A percentile compares a stretch with the other conserved stretches of the same genome.
These are phyloP conservation scores for Thraustotheca clavata DNA, from an alignment of 352 stramenopile genomes.

Conservation along the genomic window DNA sequence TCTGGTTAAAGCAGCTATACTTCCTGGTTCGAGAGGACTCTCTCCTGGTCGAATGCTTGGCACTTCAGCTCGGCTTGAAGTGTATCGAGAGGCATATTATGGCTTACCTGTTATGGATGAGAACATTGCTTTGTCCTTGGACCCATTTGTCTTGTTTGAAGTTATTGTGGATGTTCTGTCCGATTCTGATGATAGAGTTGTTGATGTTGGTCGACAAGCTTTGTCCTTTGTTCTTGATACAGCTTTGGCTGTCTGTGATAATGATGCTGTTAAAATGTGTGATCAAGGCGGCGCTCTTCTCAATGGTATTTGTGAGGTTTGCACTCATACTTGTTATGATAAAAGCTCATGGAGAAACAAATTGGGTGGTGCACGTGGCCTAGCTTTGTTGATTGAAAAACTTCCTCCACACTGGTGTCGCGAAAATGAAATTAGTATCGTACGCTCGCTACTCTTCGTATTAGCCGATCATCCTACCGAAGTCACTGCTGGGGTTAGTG, in stretches of 20 bases:
- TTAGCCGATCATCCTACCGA: constrained; percentile 78
- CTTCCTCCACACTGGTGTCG: constrained; percentile 71
- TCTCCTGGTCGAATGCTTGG: constrained; percentile 70
- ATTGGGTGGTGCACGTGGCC: constrained; percentile 58
- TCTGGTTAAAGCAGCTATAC: constrained; percentile 59
- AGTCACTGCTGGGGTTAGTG: constrained; percentile 68
- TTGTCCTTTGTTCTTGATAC: constrained; percentile 47
- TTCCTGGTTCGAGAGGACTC: constrained; percentile 64
- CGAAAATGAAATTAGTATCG: constrained; percentile 79
- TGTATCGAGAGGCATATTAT: constrained; percentile 61
- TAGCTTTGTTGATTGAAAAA: constrained; percentile 54
- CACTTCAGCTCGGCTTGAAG: constrained; percentile 72
- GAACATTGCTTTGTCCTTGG: constrained; percentile 30
- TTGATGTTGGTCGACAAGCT: constrained; percentile 44
- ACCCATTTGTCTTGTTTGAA: constrained; percentile 60
- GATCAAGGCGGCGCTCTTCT: constrained; percentile 58
- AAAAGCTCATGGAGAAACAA: constrained; percentile 81
- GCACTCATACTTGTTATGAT: constrained; percentile 79
- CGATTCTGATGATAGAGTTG: constrained; percentile 45
- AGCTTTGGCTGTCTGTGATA: constrained; percentile 25
- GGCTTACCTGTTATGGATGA: constrained; percentile 50
- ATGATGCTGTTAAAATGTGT: constrained; percentile 31
- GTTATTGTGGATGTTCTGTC: constrained; percentile 54
- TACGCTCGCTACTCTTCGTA: constrained; percentile 82
- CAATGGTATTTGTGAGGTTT: constrained; percentile 70